Evolutionary conservation across 2,329 filamentous ascomycete genomes (phyloP), one percentile per base, ranked within the genome.

Genomic region (Penicillium capsulatum): DNA sequence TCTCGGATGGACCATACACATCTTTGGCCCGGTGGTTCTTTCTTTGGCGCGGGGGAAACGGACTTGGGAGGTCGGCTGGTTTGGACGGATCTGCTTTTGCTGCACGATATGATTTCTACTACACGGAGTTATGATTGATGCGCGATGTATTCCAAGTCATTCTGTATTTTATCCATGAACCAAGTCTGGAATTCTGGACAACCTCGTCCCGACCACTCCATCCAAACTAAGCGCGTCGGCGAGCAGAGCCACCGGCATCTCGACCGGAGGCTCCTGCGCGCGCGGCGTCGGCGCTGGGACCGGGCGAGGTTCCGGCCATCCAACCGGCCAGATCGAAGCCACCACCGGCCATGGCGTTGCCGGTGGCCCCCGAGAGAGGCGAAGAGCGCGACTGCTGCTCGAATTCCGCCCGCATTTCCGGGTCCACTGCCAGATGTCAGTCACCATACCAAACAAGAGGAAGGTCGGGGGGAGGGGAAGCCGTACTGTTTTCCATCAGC

Each of bases 341-440:
- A 24, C 67, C 63, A 3, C 80, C 81, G 3, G 80, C 73, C 48
- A 85, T 69, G 59, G 80, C 84, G 6, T 73, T 71, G 30, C 68
- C 63, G 39, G 80, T 71, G 54, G 80, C 55, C 60, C 77, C 73
- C 46, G 74, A 75, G 51, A 90, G 72, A 1, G 84, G 80, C 51
- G 80, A 82, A 48, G 79, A 78, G 68, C 89, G 88, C 65, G 92
- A 88, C 59, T 88, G 83, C 58, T 88, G 86, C 64, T 96, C 89
- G 61, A 92, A 95, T 63, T 97, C 92, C 55, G 86, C 87, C 56
- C 83, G 83, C 69, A 87, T 85, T 66, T 98, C 92, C n/a, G 88
- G 88, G 63, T 97, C 92, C 90, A 98, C 90, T 96, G 57, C 14
- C 16, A 1, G 32, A 32, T 22, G 17, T 19, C 29, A 31, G 32